These are phyloP conservation scores for Kwoniella dendrophila DNA, from an alignment of 768 basidiomycete species.

Conservation along the genomic window DNA sequence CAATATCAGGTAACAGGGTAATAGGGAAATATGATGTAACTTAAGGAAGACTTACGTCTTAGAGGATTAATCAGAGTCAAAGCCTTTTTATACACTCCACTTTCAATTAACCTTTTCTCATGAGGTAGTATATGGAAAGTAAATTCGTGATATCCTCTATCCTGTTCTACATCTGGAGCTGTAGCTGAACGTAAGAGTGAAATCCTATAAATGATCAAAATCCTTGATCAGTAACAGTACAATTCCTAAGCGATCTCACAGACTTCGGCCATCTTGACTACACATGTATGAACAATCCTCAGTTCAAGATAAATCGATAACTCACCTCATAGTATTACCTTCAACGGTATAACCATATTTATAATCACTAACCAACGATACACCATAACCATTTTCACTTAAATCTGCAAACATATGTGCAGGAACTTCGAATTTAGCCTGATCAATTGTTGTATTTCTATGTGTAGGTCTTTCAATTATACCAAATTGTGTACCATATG, in stretches of 20 bases:
- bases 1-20: too few relatives aligned
- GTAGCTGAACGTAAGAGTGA: constrained; percentile 87
- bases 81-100: constrained; percentile 19
- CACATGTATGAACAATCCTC: too few relatives aligned
- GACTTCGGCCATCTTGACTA: too few relatives aligned
- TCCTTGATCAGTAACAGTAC: background rate
- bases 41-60: background rate
- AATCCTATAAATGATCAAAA: constrained; percentile 57
- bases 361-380: constrained; percentile 85
- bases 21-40: too few relatives aligned
- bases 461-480: constrained; percentile 84
- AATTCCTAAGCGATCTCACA: too few relatives aligned
- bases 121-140: constrained; percentile 83
- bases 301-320: background rate
- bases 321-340: constrained; percentile 70
- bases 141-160: constrained; percentile 64
- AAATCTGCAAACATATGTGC: constrained; percentile 70
- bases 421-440: constrained; percentile 87
- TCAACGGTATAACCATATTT: constrained; percentile 84
- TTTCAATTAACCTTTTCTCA: constrained; percentile 17
- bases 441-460: constrained; percentile 80
- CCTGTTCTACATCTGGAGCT: constrained; percentile 56
- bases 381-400: constrained; percentile 79
- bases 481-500: constrained; percentile 92
- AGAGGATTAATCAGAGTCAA: constrained; percentile 21